Percentiles rank a stretch among this genome's conserved stretches.
These are phyloP conservation scores for Penicillium hordei DNA, from an alignment of 2,329 filamentous ascomycete species.

Conservation along the genomic window DNA sequence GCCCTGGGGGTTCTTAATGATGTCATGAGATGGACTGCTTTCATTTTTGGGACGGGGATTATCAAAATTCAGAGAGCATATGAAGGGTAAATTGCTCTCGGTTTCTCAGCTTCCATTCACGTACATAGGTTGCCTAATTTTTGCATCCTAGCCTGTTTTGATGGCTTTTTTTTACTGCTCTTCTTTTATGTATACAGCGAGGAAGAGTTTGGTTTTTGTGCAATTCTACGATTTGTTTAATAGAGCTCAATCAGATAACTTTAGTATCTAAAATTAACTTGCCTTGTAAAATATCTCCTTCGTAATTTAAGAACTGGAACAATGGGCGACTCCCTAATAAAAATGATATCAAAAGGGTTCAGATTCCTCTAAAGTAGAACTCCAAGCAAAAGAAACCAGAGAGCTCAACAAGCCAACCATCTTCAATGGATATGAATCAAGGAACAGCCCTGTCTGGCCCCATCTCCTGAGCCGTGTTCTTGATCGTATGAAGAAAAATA, in stretches of 20 bases:
- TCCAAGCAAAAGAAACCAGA: background rate
- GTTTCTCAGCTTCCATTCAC: background rate
- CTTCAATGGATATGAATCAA: background rate
- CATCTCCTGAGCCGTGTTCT: conserved; percentile 21
- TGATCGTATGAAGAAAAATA: conserved; percentile 29
- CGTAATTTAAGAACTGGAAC: background rate
- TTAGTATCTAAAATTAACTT: background rate
- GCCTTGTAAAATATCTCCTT: background rate
- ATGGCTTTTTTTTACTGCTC: background rate
- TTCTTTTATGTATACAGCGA: background rate
- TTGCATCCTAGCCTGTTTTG: background rate
- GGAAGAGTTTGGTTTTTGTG: background rate
- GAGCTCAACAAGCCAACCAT: background rate
- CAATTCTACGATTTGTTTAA: background rate
- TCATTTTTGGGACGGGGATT: conserved; percentile 8
- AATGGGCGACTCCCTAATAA: background rate
- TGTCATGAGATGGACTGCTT: conserved; percentile 22
- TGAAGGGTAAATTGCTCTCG: background rate
- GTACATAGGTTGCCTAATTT: conserved; percentile 9
- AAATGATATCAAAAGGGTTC: background rate
- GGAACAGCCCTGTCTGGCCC: conserved; percentile 24
- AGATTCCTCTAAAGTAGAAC: background rate
- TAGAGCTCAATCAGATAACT: background rate
- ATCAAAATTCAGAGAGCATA: conserved; percentile 9
- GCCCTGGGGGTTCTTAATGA: conserved; percentile 16